phyloP scores from a whole-genome alignment of 352 stramenopile species.

The Pythium aphanidermatum region DNA sequence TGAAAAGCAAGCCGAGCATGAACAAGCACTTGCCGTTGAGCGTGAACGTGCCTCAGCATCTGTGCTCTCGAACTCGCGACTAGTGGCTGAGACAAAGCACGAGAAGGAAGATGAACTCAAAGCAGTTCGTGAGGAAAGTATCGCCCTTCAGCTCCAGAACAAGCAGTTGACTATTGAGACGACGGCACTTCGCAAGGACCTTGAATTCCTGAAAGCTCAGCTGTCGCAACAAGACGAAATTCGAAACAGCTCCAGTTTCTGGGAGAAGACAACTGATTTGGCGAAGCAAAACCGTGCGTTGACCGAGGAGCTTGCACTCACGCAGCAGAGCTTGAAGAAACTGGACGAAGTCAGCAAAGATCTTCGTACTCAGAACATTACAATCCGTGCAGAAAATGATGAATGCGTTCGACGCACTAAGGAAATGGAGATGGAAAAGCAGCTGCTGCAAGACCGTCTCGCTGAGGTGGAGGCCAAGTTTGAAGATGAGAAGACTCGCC shows the following conservation, averaged over 20 bases:
- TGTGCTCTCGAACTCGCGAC: conserved; percentile 51
- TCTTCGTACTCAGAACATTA: conserved; percentile 41
- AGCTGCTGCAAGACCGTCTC: conserved; percentile 63
- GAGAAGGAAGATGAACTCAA: conserved; percentile 76
- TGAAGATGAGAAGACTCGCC: conserved; percentile 69
- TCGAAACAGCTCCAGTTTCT: conserved; percentile 66
- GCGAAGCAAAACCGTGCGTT: conserved; percentile 72
- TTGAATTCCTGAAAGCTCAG: conserved; percentile 67
- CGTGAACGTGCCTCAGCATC: conserved; percentile 58
- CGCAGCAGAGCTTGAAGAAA: conserved; percentile 56
- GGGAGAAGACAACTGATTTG: conserved; percentile 84
- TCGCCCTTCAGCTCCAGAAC: conserved; percentile 46
- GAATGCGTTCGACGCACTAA: conserved; percentile 50
- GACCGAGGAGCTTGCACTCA: conserved; percentile 59
- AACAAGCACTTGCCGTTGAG: conserved; percentile 58
- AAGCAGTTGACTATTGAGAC: conserved; percentile 72
- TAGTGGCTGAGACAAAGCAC: conserved; percentile 70
- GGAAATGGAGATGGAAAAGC: conserved; percentile 69
- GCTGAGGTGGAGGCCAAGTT: conserved; percentile 62
- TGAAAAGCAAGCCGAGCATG: conserved; percentile 58
- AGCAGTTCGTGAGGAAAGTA: conserved; percentile 57
- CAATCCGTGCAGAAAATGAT: conserved; percentile 47
- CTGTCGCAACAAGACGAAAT: conserved; percentile 73
- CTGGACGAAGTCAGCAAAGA: conserved; percentile 64
- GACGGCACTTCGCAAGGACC: conserved; percentile 49